Evolutionary conservation across 352 stramenopile genomes (phyloP).

Genomic region (Pythium myriotylum): DNA sequence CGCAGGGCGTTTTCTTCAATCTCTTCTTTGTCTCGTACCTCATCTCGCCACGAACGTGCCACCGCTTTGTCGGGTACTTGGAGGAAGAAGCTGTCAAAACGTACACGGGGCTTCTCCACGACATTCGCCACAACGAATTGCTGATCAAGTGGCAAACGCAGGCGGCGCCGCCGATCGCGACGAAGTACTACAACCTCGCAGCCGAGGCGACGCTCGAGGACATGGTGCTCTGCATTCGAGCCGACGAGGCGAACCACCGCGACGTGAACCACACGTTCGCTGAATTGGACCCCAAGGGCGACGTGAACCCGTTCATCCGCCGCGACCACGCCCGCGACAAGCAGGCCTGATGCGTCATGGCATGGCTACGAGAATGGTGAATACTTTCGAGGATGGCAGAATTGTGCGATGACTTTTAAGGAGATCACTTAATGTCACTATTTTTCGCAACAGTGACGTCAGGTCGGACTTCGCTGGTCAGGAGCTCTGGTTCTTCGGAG

Average conservation of each 20-base stretch:
- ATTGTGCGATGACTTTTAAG: no score
- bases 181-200: constrained; percentile 88
- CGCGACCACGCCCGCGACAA: no score
- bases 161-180: constrained; percentile 70
- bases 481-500: no score
- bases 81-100: constrained; percentile 92
- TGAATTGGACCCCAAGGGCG: constrained; percentile 50
- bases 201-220: constrained; percentile 80
- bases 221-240: constrained; percentile 86
- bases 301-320: constrained; percentile 44
- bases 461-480: no score
- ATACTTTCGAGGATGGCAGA: no score
- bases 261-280: constrained; percentile 89
- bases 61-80: constrained; percentile 93
- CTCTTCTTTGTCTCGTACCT: constrained; percentile 87
- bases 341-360: no score
- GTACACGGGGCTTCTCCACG: constrained; percentile 91
- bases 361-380: no score
- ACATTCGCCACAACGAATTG: constrained; percentile 58
- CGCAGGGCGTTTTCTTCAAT: constrained; percentile 87
- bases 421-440: no score
- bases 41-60: constrained; percentile 84
- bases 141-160: constrained; percentile 73
- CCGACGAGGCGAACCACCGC: constrained; percentile 88
- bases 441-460: no score